Evolutionary conservation across 2,329 filamentous ascomycete species (phyloP), one percentile per base, ranked within the genome.

Genomic region (Alternaria incomplexa): DNA sequence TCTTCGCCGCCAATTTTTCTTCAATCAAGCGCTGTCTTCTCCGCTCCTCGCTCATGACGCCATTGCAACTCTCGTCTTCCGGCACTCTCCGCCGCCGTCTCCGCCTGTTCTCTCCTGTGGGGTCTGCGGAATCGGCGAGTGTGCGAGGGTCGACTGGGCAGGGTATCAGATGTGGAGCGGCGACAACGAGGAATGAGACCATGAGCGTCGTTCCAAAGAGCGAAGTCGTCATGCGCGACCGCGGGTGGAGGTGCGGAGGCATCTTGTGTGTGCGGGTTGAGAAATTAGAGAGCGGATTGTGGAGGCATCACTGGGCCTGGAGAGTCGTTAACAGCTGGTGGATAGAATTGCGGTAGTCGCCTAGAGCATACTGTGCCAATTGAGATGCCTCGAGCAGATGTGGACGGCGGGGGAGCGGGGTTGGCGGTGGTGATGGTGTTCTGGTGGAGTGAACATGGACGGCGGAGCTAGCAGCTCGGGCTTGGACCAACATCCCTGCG

Each of bases 171-270:
- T 99, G 96, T 22, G 96, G 96, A 47, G 97, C 85, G 28, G 89
- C 93, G 56, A 99, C 96, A 65, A 99, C 94, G 67, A 97, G 87
- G 80, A 99, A 97, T 71, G 92, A 96, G 30, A 93, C 90, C 66
- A 92, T 86, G 58, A 98, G 87, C 1, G 95, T 98, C n/a, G 91
- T 93, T 54, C 93, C 93, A 83, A 99, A 99, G 64, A 99, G 90
- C 48, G 93, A 96, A 60, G 92, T 94, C 73, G 96, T 99, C 83
- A 93, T 92, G 74, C 93, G 90, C 71, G 95, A 98, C 80, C 94
- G 90, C 32, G 96, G 96, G 81, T 99, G 96, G 45, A 99, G 89
- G 82, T 95, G 84, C 44, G 89, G 92, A 74, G 93, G 90, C 92
- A 96, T 96, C 68, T 56, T 72, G 61, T 60, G 45, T 65, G 61